Evolutionary conservation across 306 rosid genomes (phyloP).

Genomic region (Fagus sylvatica): DNA sequence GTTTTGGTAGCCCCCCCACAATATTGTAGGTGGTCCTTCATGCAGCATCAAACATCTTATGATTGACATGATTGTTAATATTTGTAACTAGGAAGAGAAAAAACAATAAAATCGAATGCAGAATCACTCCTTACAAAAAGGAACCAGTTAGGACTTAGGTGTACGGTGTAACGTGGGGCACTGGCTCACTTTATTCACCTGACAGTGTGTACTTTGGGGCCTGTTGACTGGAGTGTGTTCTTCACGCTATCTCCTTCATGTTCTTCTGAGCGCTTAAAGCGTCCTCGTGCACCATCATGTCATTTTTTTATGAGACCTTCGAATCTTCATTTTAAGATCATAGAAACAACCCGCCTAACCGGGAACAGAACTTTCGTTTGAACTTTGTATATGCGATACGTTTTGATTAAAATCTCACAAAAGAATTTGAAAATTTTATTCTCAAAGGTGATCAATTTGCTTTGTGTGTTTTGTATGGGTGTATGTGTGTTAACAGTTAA

Average conservation of each 20-base stretch:
- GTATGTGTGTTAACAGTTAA: too few species aligned
- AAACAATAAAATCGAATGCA: conserved; percentile 5
- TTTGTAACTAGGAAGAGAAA: conserved; percentile 12
- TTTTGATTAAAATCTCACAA: not conserved
- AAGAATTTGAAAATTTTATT: not conserved
- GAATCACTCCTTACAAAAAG: conserved; percentile 10
- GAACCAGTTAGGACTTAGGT: conserved; percentile 1
- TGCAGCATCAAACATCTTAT: not conserved
- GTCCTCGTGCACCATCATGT: conserved; percentile 30
- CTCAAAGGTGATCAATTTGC: not conserved
- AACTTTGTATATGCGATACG: conserved; percentile 21
- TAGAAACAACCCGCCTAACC: conserved; percentile 19
- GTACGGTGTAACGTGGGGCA: conserved; percentile 40
- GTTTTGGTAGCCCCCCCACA: not conserved
- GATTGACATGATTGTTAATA: conserved; percentile 29
- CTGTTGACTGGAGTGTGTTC: conserved; percentile 46
- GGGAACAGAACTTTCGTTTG: conserved; percentile 27
- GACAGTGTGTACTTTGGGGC: conserved; percentile 33
- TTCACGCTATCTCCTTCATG: conserved; percentile 39
- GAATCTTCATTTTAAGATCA: conserved; percentile 22
- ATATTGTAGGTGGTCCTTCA: too few species aligned
- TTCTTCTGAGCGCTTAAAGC: conserved; percentile 34
- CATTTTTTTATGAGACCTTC: conserved; percentile 34
- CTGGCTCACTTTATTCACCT: conserved; percentile 53
- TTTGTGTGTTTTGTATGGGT: too few species aligned